Conservation (phyloP, 257 asterid genomes). For the Solanum medicagineum region DNA sequence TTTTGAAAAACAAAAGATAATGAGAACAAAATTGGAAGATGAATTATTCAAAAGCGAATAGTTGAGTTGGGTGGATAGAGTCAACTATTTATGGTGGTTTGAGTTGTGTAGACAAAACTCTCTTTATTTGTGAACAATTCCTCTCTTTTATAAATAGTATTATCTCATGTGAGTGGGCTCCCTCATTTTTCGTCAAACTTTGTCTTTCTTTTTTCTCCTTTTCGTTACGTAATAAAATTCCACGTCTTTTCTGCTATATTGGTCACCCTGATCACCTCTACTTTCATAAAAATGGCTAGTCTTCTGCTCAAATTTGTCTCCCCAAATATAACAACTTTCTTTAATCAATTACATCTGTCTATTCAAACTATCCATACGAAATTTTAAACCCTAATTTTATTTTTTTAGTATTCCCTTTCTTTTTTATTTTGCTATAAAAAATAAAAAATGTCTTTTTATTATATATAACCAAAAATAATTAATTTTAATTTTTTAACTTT, state of each 20-base stretch:
- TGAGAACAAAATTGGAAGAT: neutral
- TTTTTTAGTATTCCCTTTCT: neutral
- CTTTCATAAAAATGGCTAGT: neutral
- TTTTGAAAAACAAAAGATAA: neutral
- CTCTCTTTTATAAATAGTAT: neutral
- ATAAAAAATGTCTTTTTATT: too few species aligned
- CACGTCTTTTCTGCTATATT: neutral
- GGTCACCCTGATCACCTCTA: neutral
- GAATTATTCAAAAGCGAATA: neutral
- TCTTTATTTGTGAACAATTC: neutral
- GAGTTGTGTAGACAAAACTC: slow-evolving; percentile 8
- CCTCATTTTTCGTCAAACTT: neutral
- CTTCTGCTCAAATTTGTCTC: neutral
- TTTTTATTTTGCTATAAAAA: too few species aligned
- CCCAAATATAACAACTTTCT: neutral
- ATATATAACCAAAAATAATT: too few species aligned
- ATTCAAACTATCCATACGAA: neutral
- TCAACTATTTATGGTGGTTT: slow-evolving; percentile 7
- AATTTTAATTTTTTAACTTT: too few species aligned
- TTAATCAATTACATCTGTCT: neutral
- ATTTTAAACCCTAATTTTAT: neutral
- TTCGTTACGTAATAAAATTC: neutral
- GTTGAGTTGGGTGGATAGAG: neutral
- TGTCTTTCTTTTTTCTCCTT: neutral
- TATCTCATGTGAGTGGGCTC: neutral